Percentiles rank a stretch among this genome's conserved stretches.
Conservation (phyloP, 1,139 yeast species). For the Lodderomyces margitis region DNA sequence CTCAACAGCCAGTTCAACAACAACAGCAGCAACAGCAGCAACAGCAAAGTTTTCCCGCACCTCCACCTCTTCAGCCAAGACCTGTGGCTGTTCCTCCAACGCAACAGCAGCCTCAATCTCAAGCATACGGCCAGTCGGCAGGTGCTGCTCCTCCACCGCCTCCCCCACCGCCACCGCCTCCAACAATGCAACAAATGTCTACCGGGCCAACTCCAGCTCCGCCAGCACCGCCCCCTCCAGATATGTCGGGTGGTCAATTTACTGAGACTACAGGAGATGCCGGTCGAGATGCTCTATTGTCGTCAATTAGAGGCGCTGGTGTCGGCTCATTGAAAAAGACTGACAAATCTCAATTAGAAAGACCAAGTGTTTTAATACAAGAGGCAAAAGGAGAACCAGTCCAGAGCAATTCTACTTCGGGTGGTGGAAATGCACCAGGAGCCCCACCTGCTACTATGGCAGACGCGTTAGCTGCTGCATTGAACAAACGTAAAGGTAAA, state of each 20-base stretch:
- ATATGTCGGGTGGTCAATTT: conserved; percentile 11
- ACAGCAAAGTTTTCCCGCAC: conserved; percentile 24
- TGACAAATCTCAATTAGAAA: conserved; percentile 80
- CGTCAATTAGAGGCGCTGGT: conserved; percentile 82
- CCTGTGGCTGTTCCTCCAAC: conserved; percentile 12
- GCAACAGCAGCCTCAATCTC: conserved; percentile 9
- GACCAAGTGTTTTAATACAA: conserved; percentile 68
- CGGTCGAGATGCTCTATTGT: conserved; percentile 78
- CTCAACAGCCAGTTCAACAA: conserved; percentile 25
- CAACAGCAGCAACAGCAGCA: conserved; percentile 13
- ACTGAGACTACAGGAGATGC: conserved; percentile 44
- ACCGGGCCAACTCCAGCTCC: conserved; percentile 16
- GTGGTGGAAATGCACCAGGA: conserved; percentile 27
- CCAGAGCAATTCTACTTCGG: conserved; percentile 12
- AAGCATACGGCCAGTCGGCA: conserved; percentile 5
- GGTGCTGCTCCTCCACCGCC: conserved; percentile 21
- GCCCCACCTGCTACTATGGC: conserved; percentile 63
- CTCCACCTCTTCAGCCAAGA: conserved; percentile 24
- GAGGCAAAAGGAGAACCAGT: conserved; percentile 65
- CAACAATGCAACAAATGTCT: conserved; percentile 21
- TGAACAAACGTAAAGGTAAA: conserved; percentile 75
- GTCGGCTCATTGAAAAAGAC: conserved; percentile 66
- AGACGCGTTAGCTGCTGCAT: conserved; percentile 85
- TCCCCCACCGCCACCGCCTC: conserved; percentile 20
- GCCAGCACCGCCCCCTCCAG: conserved; percentile 19